These are phyloP conservation scores for Hygrocybe punicea DNA, from an alignment of 768 basidiomycete genomes.

Conservation along the genomic window DNA sequence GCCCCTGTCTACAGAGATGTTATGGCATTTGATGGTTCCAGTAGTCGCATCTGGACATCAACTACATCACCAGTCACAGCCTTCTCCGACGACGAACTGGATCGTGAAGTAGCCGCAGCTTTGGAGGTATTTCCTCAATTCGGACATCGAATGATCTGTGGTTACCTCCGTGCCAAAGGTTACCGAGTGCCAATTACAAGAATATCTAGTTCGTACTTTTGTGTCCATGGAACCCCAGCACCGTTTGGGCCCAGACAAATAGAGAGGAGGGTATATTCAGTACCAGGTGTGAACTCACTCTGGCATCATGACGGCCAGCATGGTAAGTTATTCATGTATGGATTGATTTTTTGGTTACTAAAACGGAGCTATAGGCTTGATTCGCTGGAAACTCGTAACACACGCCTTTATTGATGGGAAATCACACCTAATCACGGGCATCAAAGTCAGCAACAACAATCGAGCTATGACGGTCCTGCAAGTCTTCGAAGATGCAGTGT, in stretches of 20 bases:
- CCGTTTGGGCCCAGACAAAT: slow-evolving; percentile 20
- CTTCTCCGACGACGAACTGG: slow-evolving; percentile 15
- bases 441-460: slow-evolving; percentile 30
- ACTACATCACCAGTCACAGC: slow-evolving; percentile 7
- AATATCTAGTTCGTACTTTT: slow-evolving; percentile 10
- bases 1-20: slow-evolving; percentile 12
- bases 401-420: slow-evolving; percentile 35
- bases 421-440: slow-evolving; percentile 18
- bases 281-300: slow-evolving; percentile 30
- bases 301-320: slow-evolving; percentile 38
- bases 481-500: slow-evolving; percentile 15
- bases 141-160: slow-evolving; percentile 17
- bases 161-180: slow-evolving; percentile 9
- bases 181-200: slow-evolving; percentile 12
- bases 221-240: slow-evolving; percentile 15
- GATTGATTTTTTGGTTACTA: neutral
- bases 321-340: slow-evolving; percentile 14
- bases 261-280: slow-evolving; percentile 19
- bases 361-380: slow-evolving; percentile 15
- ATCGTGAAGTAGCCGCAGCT: slow-evolving; percentile 6
- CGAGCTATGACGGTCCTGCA: slow-evolving; percentile 23
- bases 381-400: slow-evolving; percentile 26
- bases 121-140: slow-evolving; percentile 18
- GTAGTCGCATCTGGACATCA: slow-evolving; percentile 4
- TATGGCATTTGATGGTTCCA: slow-evolving; percentile 10